Conservation (phyloP, 805 yeast species). For the Starmera dryadoides region DNA sequence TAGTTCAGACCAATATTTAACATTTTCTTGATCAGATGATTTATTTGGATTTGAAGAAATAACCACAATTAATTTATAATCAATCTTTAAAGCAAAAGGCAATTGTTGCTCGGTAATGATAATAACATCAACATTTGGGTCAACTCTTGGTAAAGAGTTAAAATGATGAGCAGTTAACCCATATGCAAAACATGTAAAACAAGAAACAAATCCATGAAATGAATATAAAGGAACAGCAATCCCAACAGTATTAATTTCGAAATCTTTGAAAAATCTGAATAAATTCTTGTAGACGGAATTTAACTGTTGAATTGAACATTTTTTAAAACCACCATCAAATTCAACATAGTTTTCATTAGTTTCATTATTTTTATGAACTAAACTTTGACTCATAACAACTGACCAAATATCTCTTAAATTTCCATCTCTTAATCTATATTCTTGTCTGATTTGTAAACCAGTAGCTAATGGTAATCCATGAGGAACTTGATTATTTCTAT, state of each 20-base stretch:
- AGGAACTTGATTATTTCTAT: slow-evolving; percentile 69
- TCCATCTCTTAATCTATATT: slow-evolving; percentile 67
- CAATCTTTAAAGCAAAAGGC: slow-evolving; percentile 14
- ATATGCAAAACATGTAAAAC: slow-evolving; percentile 37
- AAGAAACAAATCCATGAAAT: slow-evolving; percentile 28
- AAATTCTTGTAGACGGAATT: slow-evolving; percentile 24
- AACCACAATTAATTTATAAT: slow-evolving; percentile 26
- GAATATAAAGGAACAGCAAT: slow-evolving; percentile 21
- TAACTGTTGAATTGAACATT: slow-evolving; percentile 13
- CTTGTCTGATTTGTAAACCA: slow-evolving; percentile 59
- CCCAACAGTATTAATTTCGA: slow-evolving; percentile 18
- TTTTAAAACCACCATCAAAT: slow-evolving; percentile 13
- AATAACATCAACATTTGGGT: slow-evolving; percentile 23
- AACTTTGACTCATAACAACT: slow-evolving; percentile 28
- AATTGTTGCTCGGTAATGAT: slow-evolving; percentile 21
- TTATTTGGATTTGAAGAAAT: slow-evolving; percentile 14
- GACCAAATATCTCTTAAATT: slow-evolving; percentile 70
- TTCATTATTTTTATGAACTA: too few species aligned
- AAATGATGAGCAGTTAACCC: slow-evolving; percentile 34
- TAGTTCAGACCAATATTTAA: slow-evolving; percentile 20
- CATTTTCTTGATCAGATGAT: slow-evolving; percentile 3
- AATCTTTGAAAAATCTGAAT: slow-evolving; percentile 12
- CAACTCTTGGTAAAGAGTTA: slow-evolving; percentile 23
- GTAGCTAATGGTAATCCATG: slow-evolving; percentile 61
- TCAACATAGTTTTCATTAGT: slow-evolving; percentile 18